phyloP scores from a whole-genome alignment of 2,329 filamentous ascomycete species.

The Aureobasidium sp. region DNA sequence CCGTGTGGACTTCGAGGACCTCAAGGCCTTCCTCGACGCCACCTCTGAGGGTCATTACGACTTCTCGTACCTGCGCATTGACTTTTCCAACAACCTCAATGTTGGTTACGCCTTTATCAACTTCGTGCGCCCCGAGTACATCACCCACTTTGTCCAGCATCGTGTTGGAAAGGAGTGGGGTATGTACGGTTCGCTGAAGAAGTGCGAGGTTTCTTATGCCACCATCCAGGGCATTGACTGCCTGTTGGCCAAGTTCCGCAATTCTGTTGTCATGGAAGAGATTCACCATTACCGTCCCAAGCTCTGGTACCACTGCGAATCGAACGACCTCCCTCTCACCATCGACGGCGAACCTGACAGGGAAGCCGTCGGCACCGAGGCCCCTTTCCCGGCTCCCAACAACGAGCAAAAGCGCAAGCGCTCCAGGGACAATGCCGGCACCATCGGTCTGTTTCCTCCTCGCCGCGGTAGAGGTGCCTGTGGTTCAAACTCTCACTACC shows the following conservation, averaged over 20 bases:
- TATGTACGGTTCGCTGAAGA: slow-evolving; percentile 73
- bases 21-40: slow-evolving; percentile 72
- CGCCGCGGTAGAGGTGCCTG: slow-evolving; percentile 56
- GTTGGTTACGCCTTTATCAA: slow-evolving; percentile 98
- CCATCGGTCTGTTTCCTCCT: slow-evolving; percentile 78
- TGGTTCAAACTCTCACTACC: slow-evolving; percentile 60
- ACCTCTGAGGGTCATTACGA: slow-evolving; percentile 78
- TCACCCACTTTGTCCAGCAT: slow-evolving; percentile 43
- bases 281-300: slow-evolving; percentile 73
- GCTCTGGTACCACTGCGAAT: slow-evolving; percentile 50
- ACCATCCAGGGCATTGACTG: slow-evolving; percentile 91
- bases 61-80: slow-evolving; percentile 89
- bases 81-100: slow-evolving; percentile 45
- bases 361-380: slow-evolving; percentile 53
- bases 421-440: slow-evolving; percentile 77
- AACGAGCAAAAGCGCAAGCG: slow-evolving; percentile 82
- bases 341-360: slow-evolving; percentile 28
- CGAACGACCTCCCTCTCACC: slow-evolving; percentile 32
- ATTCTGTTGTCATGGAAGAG: slow-evolving; percentile 93
- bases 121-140: slow-evolving; percentile 69
- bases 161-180: slow-evolving; percentile 45
- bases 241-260: slow-evolving; percentile 88
- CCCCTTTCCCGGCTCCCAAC: slow-evolving; percentile 67
- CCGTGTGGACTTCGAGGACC: slow-evolving; percentile 56
- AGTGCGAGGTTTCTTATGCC: slow-evolving; percentile 90